Percentiles rank a stretch among this genome's conserved stretches.
Evolutionary conservation across 208 protist genomes (phyloP).

Genomic region (Trichomonas tenax): DNA sequence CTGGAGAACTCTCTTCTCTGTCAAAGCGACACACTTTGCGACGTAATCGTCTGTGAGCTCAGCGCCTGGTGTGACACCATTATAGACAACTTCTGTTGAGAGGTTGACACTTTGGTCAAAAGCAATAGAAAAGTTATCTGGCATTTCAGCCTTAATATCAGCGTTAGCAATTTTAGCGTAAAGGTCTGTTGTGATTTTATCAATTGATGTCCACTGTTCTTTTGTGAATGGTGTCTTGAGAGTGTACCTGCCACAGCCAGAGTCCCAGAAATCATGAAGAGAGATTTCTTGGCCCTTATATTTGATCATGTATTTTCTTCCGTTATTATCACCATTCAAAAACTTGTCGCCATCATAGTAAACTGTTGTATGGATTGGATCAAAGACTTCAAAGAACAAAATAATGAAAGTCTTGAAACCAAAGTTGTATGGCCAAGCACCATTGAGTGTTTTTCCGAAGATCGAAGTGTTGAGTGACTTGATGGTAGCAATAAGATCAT

Average conservation of each 20-base stretch:
- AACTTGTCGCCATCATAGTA: not conserved
- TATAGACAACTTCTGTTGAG: not conserved
- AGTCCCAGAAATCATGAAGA: constrained; percentile 6
- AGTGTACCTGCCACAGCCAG: not conserved
- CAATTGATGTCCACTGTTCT: not conserved
- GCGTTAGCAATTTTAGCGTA: not conserved
- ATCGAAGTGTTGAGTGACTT: not conserved
- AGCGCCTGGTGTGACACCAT: not conserved
- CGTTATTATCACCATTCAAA: not conserved
- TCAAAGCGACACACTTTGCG: not conserved
- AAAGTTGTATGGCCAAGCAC: not conserved
- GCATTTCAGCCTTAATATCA: too few species aligned
- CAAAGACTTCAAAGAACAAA: not conserved
- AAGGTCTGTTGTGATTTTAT: not conserved
- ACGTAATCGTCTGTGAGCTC: not conserved
- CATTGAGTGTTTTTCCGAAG: not conserved
- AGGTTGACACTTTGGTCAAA: not conserved
- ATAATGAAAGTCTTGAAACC: not conserved
- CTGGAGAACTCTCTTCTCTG: not conserved
- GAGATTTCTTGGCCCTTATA: not conserved
- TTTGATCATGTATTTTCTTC: not conserved
- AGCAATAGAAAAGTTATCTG: not conserved
- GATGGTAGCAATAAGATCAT: not conserved
- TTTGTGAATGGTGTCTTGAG: not conserved
- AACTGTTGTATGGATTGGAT: not conserved